Percentiles rank a stretch among this genome's conserved stretches.
Evolutionary conservation across 306 rosid species (phyloP).

Genomic region (Hippophae tibetana): DNA sequence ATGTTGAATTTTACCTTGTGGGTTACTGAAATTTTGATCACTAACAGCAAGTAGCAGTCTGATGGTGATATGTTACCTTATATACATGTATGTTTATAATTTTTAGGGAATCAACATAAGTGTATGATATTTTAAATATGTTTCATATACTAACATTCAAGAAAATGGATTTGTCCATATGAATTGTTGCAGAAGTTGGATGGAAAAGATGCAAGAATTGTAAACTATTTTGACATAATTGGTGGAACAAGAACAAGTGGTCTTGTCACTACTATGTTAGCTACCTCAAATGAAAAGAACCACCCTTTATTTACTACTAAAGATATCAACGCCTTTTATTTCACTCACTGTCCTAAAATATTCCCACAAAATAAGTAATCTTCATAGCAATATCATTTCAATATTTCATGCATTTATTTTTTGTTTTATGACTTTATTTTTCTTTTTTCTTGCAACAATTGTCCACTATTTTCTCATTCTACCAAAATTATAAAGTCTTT

Average conservation of each 20-base stretch:
- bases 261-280: constrained; percentile 31
- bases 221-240: constrained; percentile 28
- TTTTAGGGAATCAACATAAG: too few relatives aligned
- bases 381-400: neutral
- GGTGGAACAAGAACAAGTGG: constrained; percentile 40
- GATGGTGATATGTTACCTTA: constrained; percentile 56
- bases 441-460: neutral
- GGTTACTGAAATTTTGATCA: constrained; percentile 14
- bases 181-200: constrained; percentile 17
- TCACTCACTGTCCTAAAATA: constrained; percentile 29
- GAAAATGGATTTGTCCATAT: neutral
- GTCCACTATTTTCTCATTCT: neutral
- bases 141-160: too few relatives aligned
- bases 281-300: constrained; percentile 22
- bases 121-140: too few relatives aligned
- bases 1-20: constrained; percentile 17
- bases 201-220: constrained; percentile 20
- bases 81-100: too few relatives aligned
- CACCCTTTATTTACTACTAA: constrained; percentile 28
- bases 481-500: neutral
- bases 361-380: constrained; percentile 31
- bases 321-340: constrained; percentile 29
- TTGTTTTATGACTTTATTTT: neutral
- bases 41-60: constrained; percentile 40
- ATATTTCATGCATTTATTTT: neutral